Base-by-base conservation (phyloP, 129 eudicot genomes). In the Saussurea involucrata region DNA sequence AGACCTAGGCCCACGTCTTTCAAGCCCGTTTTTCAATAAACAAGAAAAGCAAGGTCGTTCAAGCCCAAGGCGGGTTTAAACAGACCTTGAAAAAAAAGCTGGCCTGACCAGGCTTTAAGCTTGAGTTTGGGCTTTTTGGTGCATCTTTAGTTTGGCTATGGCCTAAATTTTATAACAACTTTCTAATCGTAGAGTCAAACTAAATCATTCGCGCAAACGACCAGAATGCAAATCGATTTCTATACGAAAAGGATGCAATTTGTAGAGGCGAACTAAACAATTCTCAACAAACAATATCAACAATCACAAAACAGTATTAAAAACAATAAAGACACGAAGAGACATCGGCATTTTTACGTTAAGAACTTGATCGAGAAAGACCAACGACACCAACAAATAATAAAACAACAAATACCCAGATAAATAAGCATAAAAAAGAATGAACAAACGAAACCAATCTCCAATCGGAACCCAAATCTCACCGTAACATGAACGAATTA, bases 401-500 rank as follows among this genome's bases (percentile, higher is more conserved):
- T 49, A 49, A 49, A 28, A 25, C 5, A 15, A 72, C 18, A 76
- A 31, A 66, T n/a, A 9, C 17, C 17, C 17, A 61, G 17, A 24
- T 61, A 17, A 66, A 66, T 15, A 31, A 29, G 22, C 69, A 65
- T 22, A 21, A 40, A 3, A 75, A 81, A 81, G 81, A 81, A 81
- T 81, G 76, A 76, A 44, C 85, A 81, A 81, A 60, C 72, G 40
- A 75, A 69, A 57, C 60, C 66, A 68, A 44, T 18, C 49, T 46
- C n/a, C 1, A 74, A 61, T 4, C 53, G 34, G 28, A 72, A 55
- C 57, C 57, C 74, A 34, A 18, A 33, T 75, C 79, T 83, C 73
- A 79, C 68, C 93, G 53, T 24, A 86, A 86, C 63, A 79, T 76
- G 60, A 83, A 83, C 22, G 86, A 77, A 22, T 83, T 75, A 40